Conservation (phyloP, 2,329 filamentous ascomycete species). For the Venturia pyrina region DNA sequence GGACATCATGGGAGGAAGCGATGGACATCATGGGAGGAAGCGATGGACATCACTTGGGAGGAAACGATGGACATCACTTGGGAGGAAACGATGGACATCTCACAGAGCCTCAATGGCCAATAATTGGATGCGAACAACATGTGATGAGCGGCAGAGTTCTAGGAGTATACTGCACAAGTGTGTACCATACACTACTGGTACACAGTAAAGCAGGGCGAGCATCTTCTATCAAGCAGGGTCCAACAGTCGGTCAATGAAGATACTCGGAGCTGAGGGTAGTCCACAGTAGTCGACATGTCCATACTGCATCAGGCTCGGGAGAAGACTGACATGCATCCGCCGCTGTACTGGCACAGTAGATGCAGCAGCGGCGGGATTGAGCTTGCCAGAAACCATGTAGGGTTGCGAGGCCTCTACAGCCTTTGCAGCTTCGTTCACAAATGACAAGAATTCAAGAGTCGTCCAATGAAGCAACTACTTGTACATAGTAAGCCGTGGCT, state of each 20-base stretch:
- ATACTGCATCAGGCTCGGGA: not conserved
- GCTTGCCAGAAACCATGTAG: not conserved
- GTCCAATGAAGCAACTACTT: too few species aligned
- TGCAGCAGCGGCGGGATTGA: not conserved
- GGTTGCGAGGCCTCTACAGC: too few species aligned
- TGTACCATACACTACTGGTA: too few species aligned
- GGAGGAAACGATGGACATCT: not conserved
- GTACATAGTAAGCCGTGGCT: too few species aligned
- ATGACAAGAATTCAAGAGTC: too few species aligned
- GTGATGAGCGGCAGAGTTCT: too few species aligned
- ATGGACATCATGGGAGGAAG: not conserved
- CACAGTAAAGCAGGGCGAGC: too few species aligned
- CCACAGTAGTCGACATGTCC: not conserved
- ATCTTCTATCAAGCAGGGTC: not conserved
- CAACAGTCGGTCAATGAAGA: not conserved
- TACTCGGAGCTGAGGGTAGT: not conserved
- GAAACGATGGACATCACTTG: not conserved
- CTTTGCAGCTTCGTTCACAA: too few species aligned
- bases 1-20: too few species aligned
- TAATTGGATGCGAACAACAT: not conserved
- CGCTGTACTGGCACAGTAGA: not conserved
- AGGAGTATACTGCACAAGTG: too few species aligned
- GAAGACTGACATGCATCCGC: not conserved
- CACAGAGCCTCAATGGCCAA: not conserved
- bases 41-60: not conserved